These are phyloP conservation scores for Alternaria atra DNA, from an alignment of 2,329 filamentous ascomycete species.

Conservation along the genomic window DNA sequence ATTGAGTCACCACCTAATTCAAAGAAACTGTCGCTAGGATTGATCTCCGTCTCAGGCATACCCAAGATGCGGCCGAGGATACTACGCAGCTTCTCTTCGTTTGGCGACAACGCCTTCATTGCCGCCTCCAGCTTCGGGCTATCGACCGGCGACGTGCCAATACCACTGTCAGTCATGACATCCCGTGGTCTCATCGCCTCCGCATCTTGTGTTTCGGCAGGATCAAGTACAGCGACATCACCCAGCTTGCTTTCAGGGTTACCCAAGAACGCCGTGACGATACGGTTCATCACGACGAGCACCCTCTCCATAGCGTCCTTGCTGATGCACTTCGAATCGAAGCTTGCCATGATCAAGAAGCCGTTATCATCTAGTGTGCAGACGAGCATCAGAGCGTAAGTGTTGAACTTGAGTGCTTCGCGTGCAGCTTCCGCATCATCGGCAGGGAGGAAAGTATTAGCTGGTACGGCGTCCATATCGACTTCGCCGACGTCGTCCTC, in stretches of 20 bases:
- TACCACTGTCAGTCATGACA: conserved; percentile 31
- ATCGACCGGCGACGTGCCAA: conserved; percentile 25
- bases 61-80: conserved; percentile 41
- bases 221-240: conserved; percentile 39
- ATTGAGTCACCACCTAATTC: conserved; percentile 59
- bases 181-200: conserved; percentile 34
- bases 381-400: conserved; percentile 71
- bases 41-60: conserved; percentile 47
- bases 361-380: conserved; percentile 67
- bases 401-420: conserved; percentile 66
- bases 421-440: conserved; percentile 66
- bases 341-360: conserved; percentile 69
- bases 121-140: conserved; percentile 3
- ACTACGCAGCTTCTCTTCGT: conserved; percentile 35
- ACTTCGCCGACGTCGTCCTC: conserved; percentile 35
- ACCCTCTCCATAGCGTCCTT: conserved; percentile 63
- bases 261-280: conserved; percentile 62
- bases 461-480: conserved; percentile 49
- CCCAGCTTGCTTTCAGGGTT: conserved; percentile 44
- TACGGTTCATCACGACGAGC: conserved; percentile 61
- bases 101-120: conserved; percentile 29
- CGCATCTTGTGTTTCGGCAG: conserved; percentile 42
- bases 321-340: conserved; percentile 68
- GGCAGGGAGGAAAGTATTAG: conserved; percentile 63
- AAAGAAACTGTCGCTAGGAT: conserved; percentile 55